A percentile compares a stretch with the other conserved stretches of the same genome.
Evolutionary conservation across 306 rosid genomes (phyloP).

Genomic region (Fragaria ananassa): DNA sequence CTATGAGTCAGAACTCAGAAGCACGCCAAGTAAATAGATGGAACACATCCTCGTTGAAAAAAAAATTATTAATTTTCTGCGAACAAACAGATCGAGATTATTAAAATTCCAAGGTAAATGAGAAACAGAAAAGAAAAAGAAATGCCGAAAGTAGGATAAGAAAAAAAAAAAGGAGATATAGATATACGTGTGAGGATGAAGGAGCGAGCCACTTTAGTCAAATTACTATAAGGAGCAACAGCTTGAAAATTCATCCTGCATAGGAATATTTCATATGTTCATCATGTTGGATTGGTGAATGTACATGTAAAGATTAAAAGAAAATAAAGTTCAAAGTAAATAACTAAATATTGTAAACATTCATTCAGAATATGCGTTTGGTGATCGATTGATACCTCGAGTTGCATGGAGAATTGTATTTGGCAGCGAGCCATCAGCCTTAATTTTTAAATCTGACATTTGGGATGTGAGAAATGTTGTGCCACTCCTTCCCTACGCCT

Average conservation of each 20-base stretch:
- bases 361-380: not conserved
- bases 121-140: too few relatives aligned
- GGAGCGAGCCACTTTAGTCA: too few relatives aligned
- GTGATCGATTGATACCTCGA: not conserved
- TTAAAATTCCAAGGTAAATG: not conserved
- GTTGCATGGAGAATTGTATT: not conserved
- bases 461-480: not conserved
- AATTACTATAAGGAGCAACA: too few relatives aligned
- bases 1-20: too few relatives aligned
- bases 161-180: not conserved
- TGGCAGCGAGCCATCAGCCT: too few relatives aligned
- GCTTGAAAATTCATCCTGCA: too few relatives aligned
- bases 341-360: too few relatives aligned
- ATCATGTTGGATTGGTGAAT: too few relatives aligned
- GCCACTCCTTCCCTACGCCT: not conserved
- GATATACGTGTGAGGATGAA: not conserved
- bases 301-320: too few relatives aligned
- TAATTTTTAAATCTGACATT: not conserved
- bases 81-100: not conserved
- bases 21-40: not conserved
- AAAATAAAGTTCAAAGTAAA: too few relatives aligned
- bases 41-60: not conserved
- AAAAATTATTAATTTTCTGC: not conserved
- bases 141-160: too few relatives aligned
- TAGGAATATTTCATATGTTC: too few relatives aligned